Percentiles rank a stretch among this genome's conserved stretches.
These are phyloP conservation scores for Ophiostoma perfectum DNA, from an alignment of 2,329 filamentous ascomycete species.

Conservation along the genomic window DNA sequence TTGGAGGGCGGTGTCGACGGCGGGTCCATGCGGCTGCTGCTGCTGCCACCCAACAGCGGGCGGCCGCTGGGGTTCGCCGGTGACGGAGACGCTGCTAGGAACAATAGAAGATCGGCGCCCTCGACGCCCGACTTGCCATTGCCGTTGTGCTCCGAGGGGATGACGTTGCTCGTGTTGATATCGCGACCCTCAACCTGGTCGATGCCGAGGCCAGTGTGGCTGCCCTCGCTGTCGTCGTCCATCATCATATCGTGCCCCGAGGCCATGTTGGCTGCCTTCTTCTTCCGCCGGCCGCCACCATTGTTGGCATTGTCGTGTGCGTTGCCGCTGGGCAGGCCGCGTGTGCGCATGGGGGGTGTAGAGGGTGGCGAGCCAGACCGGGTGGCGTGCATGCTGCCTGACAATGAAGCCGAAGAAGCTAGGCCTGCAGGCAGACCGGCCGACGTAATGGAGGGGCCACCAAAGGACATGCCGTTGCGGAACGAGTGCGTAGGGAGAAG, in stretches of 20 bases:
- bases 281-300: conserved; percentile 42
- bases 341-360: conserved; percentile 66
- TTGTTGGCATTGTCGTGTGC: not conserved
- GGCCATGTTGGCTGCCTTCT: conserved; percentile 35
- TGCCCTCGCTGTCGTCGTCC: conserved; percentile 31
- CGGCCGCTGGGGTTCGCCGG: conserved; percentile 59
- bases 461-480: conserved; percentile 39
- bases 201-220: conserved; percentile 21
- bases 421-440: conserved; percentile 1
- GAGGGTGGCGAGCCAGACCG: conserved; percentile 73
- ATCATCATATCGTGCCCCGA: not conserved
- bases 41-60: conserved; percentile 12
- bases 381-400: conserved; percentile 32
- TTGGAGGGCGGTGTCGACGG: conserved; percentile 73
- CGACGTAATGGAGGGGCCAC: not conserved
- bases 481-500: conserved; percentile 74
- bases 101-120: conserved; percentile 73
- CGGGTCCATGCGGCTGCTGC: conserved; percentile 52
- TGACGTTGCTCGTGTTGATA: conserved; percentile 22
- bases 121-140: conserved; percentile 57
- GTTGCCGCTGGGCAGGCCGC: conserved; percentile 36
- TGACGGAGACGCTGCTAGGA: conserved; percentile 85
- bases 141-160: conserved; percentile 2
- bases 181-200: conserved; percentile 39
- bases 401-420: conserved; percentile 10